These are phyloP conservation scores for Gelatoporia subvermispora DNA, from an alignment of 768 basidiomycete genomes.

Conservation along the genomic window DNA sequence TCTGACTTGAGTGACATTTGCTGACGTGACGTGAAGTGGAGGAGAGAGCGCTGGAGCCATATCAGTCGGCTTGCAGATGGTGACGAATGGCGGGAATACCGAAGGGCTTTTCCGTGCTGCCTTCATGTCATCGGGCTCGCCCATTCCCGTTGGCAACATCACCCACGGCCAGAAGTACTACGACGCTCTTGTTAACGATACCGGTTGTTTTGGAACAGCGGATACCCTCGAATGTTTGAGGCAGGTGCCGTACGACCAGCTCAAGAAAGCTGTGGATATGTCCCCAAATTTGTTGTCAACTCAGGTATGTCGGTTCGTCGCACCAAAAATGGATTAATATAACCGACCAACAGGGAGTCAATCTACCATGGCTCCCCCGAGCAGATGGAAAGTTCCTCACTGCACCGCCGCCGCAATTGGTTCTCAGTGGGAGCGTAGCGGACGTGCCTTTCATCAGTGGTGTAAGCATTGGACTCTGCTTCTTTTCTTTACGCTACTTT, in stretches of 20 bases:
- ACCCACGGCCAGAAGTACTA: slow-evolving; percentile 31
- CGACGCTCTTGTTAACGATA: slow-evolving; percentile 34
- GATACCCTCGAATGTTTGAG: slow-evolving; percentile 45
- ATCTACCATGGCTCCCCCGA: slow-evolving; percentile 2
- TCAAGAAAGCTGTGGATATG: slow-evolving; percentile 29
- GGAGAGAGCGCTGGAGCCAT: slow-evolving; percentile 37
- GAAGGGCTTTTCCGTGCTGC: slow-evolving; percentile 20
- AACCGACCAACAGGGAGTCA: slow-evolving; percentile 12
- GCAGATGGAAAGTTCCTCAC: not conserved
- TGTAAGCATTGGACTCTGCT: not conserved
- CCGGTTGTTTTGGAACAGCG: slow-evolving; percentile 28
- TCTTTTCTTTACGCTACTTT: not conserved
- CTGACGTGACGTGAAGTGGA: not conserved
- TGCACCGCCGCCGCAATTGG: not conserved
- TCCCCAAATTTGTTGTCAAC: too few relatives aligned
- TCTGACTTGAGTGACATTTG: slow-evolving; percentile 36
- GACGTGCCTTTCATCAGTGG: slow-evolving; percentile 47
- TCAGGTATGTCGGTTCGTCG: too few relatives aligned
- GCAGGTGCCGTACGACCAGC: slow-evolving; percentile 23
- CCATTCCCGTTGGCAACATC: not conserved
- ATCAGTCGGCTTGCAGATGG: slow-evolving; percentile 23
- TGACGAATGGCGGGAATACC: slow-evolving; percentile 16
- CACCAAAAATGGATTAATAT: slow-evolving; percentile 9
- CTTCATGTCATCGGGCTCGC: slow-evolving; percentile 30
- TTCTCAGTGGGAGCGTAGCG: slow-evolving; percentile 25